These are phyloP conservation scores for Microdochium nivale DNA, from an alignment of 2,329 filamentous ascomycete species.

Conservation along the genomic window DNA sequence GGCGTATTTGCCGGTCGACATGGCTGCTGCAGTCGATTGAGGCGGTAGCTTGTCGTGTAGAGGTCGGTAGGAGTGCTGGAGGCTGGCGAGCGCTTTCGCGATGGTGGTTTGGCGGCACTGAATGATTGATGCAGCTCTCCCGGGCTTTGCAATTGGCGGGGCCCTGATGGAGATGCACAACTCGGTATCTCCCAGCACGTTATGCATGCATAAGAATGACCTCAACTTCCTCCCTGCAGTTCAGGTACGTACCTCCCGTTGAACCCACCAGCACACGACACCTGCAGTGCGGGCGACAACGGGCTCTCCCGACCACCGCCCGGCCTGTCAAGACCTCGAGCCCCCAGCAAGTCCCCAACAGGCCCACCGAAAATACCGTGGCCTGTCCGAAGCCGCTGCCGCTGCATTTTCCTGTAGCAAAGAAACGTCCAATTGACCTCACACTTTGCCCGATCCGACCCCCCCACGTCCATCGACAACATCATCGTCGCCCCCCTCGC, in stretches of 20 bases:
- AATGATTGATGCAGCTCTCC: neutral
- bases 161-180: neutral
- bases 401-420: neutral
- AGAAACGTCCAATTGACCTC: no score
- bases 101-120: neutral
- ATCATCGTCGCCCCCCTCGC: no score
- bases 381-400: neutral
- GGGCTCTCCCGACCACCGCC: neutral
- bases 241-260: neutral
- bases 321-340: neutral
- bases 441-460: no score
- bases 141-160: neutral
- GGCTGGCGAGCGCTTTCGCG: slow-evolving; percentile 2
- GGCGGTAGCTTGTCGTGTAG: slow-evolving; percentile 11
- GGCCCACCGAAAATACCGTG: neutral
- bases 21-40: slow-evolving; percentile 31
- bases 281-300: no score
- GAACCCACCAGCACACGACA: neutral
- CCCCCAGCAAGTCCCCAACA: neutral
- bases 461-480: no score
- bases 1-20: slow-evolving; percentile 80
- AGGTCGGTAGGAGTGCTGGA: no score
- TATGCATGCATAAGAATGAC: neutral
- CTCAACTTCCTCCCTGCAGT: no score
- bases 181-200: neutral